These are phyloP conservation scores for Canavalia ensiformis DNA, from an alignment of 306 rosid species.

Conservation along the genomic window DNA sequence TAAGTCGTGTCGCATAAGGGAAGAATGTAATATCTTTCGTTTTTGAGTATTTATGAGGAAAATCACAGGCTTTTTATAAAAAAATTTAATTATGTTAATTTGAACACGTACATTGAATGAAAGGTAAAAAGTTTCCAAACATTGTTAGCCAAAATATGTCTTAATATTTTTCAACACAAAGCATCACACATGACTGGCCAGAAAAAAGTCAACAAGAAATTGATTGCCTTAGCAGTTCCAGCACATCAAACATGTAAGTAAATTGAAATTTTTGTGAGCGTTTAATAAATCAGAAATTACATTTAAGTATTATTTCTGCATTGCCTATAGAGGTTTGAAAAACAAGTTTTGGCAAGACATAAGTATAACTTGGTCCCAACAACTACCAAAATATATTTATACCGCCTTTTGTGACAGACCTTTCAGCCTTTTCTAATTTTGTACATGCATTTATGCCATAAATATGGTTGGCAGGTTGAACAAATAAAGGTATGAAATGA, in stretches of 20 bases:
- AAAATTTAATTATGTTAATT: no score
- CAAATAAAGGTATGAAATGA: conserved; percentile 18
- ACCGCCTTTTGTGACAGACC: background rate
- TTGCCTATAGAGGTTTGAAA: background rate
- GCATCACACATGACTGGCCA: conserved; percentile 25
- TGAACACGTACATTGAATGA: no score
- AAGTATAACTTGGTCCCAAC: conserved; percentile 9
- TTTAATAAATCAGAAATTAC: background rate
- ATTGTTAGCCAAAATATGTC: background rate
- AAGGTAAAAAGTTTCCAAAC: no score
- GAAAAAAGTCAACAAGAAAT: conserved; percentile 27
- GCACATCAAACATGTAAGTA: background rate
- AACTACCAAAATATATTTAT: conserved; percentile 26
- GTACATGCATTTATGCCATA: background rate
- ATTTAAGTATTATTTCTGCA: background rate
- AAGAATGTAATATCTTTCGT: no score
- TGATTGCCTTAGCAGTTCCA: conserved; percentile 20
- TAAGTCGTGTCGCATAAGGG: no score
- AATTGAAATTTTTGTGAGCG: background rate
- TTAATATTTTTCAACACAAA: background rate
- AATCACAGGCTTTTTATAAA: no score
- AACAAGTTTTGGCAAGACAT: background rate
- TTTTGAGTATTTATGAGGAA: no score
- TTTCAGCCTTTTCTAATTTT: conserved; percentile 11
- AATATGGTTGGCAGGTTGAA: conserved; percentile 9